Base-by-base conservation (phyloP, 352 stramenopile species). In the Aphanomyces euteiches region DNA sequence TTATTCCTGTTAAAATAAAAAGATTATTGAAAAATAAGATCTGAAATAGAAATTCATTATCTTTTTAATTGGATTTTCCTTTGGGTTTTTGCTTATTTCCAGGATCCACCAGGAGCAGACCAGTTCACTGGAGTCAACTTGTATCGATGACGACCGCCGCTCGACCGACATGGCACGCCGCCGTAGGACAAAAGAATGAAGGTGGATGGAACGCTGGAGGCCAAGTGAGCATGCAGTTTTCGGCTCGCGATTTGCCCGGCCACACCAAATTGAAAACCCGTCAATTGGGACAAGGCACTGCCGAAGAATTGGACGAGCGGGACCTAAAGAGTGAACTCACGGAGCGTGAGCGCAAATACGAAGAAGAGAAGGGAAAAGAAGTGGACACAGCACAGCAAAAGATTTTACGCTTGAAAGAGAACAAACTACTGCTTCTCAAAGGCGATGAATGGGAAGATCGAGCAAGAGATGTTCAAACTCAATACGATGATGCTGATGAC, bases 401-500 rank as follows among this genome's bases (percentile, higher is more conserved):
- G 43, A 48, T 92, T 50, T 65, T 82, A 56, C 77, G 84, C 39
- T 76, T 94, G 37, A 86, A 92, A 65, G 77, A 90, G 60, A 93
- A 92, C 75, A 91, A 93, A 67, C 90, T 92, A 67, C 83, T 92
- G 47, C 54, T 93, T 47, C 67, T 93, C 50, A 65, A 92, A 36
- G 87, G 90, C 58, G 81, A 93, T 72, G 82, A 89, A 58, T 80
- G 82, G 21, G 88, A 96, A 75, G 89, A 85, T 40, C 79, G 89
- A 61, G 80, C 98, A 47, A 93, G 94, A 48, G 90, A 92, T 63
- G 81, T 97, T 34, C 90, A 84, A 12, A 90, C 81, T 41, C 95
- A 93, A 73, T 95, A 97, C 69, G 86, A 98, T 69, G 90, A 96
- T 69, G 79, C 81, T 67, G 96, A 98, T 45, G 90, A 96, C 57